Base-by-base conservation (phyloP, 164 flowering plant species). In the Warburgia ugandensis region DNA sequence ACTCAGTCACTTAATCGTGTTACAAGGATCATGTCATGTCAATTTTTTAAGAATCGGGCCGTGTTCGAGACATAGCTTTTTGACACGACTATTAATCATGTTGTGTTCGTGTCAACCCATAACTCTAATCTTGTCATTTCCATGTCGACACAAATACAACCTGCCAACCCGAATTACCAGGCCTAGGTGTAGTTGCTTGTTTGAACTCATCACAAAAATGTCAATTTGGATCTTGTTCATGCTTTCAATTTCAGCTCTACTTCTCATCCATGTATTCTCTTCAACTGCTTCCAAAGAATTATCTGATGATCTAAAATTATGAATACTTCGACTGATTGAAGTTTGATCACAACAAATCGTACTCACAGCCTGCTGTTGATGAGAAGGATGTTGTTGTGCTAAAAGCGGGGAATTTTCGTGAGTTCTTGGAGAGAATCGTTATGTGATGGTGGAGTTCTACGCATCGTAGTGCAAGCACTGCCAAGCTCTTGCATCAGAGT, bases 391-490 rank as follows among this genome's bases (percentile, higher is more conserved):
- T 91, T 6, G 81, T 91, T 23, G 81, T 87, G 43, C 60, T 91
- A 62, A 79, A 70, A 62, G 86, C 75, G 42, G 29, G 78, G 50
- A 91, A 91, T 45, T 87, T 91, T 68, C 83, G 67, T 40, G 77
- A 71, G 1, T 60, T 74, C n/a, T 35, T 91, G 9, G 72, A 75
- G 83, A 75, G 30, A 76, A 87, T 50, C 48, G 62, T 73, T 79
- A 66, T 39, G 86, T 84, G 40, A 76, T 91, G 96, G 94, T 87
- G 38, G 96, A 84, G 60, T 91, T 91, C 57, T 91, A 91, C 40
- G 97, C 94, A n/a, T 89, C 97, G 45, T 91, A 96, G 97, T 91
- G 96, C 43, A 94, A 88, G 1, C 94, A 91, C 47, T 91, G 96
- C 69, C 77, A 87, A 70, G 64, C 80, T 1, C 60, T 91, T 45